These are phyloP conservation scores for Phlegmacium glaucopus DNA, from an alignment of 768 basidiomycete species.

Conservation along the genomic window DNA sequence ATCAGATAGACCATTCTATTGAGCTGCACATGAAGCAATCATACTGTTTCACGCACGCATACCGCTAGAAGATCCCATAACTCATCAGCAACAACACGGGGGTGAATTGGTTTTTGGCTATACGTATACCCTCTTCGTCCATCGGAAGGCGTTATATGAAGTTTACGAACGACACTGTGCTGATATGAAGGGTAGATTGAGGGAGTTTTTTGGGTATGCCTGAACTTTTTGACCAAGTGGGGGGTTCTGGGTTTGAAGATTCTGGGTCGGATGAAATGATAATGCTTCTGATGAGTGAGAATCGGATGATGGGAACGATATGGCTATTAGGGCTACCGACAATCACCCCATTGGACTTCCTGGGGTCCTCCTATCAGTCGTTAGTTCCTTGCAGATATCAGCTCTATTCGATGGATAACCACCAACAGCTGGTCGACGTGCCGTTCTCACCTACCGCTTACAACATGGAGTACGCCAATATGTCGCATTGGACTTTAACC, in stretches of 20 bases:
- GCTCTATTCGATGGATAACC: conserved; percentile 37
- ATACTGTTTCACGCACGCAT: conserved; percentile 10
- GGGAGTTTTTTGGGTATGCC: too few relatives aligned
- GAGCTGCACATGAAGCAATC: conserved; percentile 26
- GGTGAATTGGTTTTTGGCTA: conserved; percentile 6
- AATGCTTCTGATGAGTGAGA: too few relatives aligned
- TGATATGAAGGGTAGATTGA: too few relatives aligned
- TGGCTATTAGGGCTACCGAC: neutral
- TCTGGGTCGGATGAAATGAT: too few relatives aligned
- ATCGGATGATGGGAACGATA: too few relatives aligned
- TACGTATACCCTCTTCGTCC: conserved; percentile 35
- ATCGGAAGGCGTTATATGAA: conserved; percentile 28
- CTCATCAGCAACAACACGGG: neutral
- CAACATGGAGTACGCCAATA: conserved; percentile 3
- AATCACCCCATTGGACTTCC: conserved; percentile 15
- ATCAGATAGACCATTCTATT: conserved; percentile 6
- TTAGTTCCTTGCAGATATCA: conserved; percentile 28
- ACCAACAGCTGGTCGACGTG: conserved; percentile 34
- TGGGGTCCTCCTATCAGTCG: conserved; percentile 36
- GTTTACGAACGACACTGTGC: conserved; percentile 1
- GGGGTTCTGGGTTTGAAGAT: too few relatives aligned
- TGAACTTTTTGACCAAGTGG: too few relatives aligned
- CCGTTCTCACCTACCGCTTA: conserved; percentile 17
- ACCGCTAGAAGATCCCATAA: neutral
- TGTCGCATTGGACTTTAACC: conserved; percentile 27